Conservation (phyloP, 768 basidiomycete genomes). For the Candolleomyces efflorescens region DNA sequence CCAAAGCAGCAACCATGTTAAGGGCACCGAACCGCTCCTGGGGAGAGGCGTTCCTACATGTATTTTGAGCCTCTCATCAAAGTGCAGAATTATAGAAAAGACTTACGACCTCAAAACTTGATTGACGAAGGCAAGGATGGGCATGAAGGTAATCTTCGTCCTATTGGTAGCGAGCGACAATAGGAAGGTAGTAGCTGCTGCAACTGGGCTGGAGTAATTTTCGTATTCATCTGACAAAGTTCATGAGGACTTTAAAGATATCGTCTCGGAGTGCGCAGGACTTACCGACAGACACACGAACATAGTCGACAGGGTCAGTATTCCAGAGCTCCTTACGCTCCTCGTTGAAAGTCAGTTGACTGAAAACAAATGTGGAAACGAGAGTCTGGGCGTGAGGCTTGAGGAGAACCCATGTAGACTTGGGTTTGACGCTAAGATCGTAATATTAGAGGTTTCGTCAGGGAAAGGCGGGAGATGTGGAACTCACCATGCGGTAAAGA, state of each 20-base stretch:
- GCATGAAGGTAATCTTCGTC: constrained; percentile 78
- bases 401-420: constrained; percentile 83
- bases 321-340: constrained; percentile 69
- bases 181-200: constrained; percentile 78
- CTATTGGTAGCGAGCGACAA: constrained; percentile 74
- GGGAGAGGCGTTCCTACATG: constrained; percentile 38
- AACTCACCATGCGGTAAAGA: constrained; percentile 83
- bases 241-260: not conserved
- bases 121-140: constrained; percentile 77
- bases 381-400: constrained; percentile 81
- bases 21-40: constrained; percentile 80
- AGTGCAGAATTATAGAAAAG: not conserved
- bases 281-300: constrained; percentile 70
- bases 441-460: not conserved
- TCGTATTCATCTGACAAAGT: constrained; percentile 69
- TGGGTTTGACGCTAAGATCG: constrained; percentile 74
- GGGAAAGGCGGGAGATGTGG: not conserved
- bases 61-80: not conserved
- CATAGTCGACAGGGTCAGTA: constrained; percentile 79
- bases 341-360: constrained; percentile 76
- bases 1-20: constrained; percentile 75
- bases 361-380: constrained; percentile 81
- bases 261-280: not conserved
- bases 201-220: constrained; percentile 68
- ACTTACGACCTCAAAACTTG: constrained; percentile 63